Conservation (phyloP, 1,284 basidiomycete genomes). For the Ceratorhiza oryzae-sativae region DNA sequence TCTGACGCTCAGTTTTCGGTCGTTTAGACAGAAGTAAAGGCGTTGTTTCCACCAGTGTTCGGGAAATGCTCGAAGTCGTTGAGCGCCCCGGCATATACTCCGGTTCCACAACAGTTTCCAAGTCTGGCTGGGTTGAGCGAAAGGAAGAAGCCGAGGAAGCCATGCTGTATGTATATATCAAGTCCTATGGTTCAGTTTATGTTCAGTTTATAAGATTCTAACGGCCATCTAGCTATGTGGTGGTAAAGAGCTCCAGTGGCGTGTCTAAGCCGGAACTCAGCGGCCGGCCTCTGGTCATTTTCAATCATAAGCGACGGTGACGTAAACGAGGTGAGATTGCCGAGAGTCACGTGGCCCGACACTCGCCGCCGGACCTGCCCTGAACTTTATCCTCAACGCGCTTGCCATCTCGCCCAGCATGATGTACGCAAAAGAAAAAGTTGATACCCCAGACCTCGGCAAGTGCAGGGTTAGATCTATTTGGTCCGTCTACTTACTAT, state of each 20-base stretch:
- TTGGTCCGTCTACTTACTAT: conserved; percentile 20
- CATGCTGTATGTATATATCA: background rate
- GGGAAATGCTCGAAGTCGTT: conserved; percentile 11
- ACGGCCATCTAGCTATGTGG: background rate
- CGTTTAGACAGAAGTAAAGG: conserved; percentile 17
- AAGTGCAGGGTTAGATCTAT: conserved; percentile 36
- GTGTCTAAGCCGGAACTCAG: background rate
- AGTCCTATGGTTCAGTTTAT: background rate
- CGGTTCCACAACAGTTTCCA: background rate
- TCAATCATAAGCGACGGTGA: background rate
- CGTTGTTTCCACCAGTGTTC: conserved; percentile 14
- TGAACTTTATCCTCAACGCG: conserved; percentile 36
- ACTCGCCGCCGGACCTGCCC: conserved; percentile 2
- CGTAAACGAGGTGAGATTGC: background rate
- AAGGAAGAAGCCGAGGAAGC: background rate
- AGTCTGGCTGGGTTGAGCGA: background rate
- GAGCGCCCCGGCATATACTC: background rate
- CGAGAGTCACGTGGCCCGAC: background rate
- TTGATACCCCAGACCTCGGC: conserved; percentile 59
- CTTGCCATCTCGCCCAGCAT: conserved; percentile 42
- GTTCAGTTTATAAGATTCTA: background rate
- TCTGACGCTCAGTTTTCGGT: background rate
- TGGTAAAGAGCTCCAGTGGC: conserved; percentile 17
- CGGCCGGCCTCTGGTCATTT: background rate
- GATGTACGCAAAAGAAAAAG: conserved; percentile 78